Base-by-base conservation (phyloP, 257 asterid species). In the Jacaranda mimosifolia region DNA sequence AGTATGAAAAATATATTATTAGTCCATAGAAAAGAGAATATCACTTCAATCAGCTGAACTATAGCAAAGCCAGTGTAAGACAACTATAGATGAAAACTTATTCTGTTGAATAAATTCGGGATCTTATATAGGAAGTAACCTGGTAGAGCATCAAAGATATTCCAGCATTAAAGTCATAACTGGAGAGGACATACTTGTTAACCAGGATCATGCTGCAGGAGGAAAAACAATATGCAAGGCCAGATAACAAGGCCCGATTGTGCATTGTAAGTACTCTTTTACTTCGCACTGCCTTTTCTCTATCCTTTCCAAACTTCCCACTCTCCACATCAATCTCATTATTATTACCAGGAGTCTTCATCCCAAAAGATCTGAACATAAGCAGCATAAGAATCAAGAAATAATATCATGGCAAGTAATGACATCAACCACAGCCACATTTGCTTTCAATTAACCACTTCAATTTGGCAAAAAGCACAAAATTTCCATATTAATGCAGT, bases 111-210 rank as follows among this genome's bases (percentile, higher is more conserved):
- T 51, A 62, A 62, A 52, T 63, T 14, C 21, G 68, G 80, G 48
- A 64, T 58, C 36, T 62, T 76, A 14, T 74, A 70, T 19, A 73
- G 76, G 11, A 78, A 75, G 64, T 79, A 66, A 94, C 98, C 98
- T 94, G 98, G 83, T 92, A 94, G 63, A 94, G 90, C 98, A 94
- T 94, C 93, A 94, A 87, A 63, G 93, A 94, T 76, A 94, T 91
- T 73, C 97, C 98, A 13, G 96, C 98, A 74, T 87, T 86, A 65
- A 94, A 91, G 89, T 85, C 85, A 76, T 92, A 94, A 85, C 96
- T 89, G 85, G 98, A 94, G 79, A 94, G 97, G 73, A 94, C 96
- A 81, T 70, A 94, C 85, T 94, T 94, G 89, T 94, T 92, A 75
- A 94, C 97, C 77, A 92, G 84, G 85, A 95, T 92, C 99, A 95